phyloP scores from a whole-genome alignment of 129 eudicot genomes.

The Lactuca sativa region DNA sequence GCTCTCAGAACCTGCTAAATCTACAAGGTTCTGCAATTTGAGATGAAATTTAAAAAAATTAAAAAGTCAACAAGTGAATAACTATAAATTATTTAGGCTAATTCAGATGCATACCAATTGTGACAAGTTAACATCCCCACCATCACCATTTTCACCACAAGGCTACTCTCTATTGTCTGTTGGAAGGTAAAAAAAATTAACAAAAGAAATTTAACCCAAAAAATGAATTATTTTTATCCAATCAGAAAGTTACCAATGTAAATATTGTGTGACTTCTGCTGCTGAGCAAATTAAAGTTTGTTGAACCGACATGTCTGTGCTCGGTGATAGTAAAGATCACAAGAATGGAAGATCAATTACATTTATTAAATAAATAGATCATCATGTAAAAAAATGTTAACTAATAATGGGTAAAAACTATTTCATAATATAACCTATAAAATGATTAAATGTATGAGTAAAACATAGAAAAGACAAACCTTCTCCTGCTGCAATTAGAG shows the following conservation, averaged over 20 bases:
- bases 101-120: conserved; percentile 63
- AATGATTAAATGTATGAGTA: conserved; percentile 9
- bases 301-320: conserved; percentile 99
- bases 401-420: conserved; percentile 1
- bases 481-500: conserved; percentile 98
- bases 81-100: not conserved
- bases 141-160: conserved; percentile 78
- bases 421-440: not conserved
- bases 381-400: conserved; percentile 3
- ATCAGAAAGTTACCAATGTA: conserved; percentile 65
- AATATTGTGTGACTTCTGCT: conserved; percentile 99
- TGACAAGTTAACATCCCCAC: conserved; percentile 86
- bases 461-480: conserved; percentile 44
- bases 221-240: conserved; percentile 9
- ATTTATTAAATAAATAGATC: not conserved
- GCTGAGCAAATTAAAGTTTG: conserved; percentile 91
- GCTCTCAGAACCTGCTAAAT: conserved; percentile 99
- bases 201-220: conserved; percentile 2
- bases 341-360: conserved; percentile 16
- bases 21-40: conserved; percentile 87
- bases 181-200: conserved; percentile 22
- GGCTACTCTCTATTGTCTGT: conserved; percentile 97
- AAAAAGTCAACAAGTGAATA: conserved; percentile 8
- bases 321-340: conserved; percentile 49
- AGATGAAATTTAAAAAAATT: conserved; percentile 19